Percentiles rank a stretch among this genome's conserved stretches.
These are phyloP conservation scores for Epichloe festucae DNA, from an alignment of 2,329 filamentous ascomycete genomes.

Conservation along the genomic window DNA sequence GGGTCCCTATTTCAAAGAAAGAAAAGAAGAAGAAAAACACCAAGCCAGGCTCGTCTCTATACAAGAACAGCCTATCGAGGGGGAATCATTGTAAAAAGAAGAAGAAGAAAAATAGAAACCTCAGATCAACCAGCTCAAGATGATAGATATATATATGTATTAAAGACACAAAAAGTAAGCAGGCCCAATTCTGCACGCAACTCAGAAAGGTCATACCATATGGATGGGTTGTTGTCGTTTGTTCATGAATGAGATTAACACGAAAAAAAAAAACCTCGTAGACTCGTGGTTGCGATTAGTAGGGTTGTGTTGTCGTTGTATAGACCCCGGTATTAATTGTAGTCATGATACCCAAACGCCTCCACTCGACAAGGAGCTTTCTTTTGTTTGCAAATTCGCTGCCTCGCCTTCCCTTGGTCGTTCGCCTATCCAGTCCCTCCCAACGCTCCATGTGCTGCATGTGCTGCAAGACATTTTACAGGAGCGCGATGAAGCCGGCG, in stretches of 20 bases:
- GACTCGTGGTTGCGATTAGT: conserved; percentile 19
- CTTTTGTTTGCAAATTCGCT: neutral
- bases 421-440: no score
- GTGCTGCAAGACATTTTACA: conserved; percentile 14
- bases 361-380: conserved; percentile 13
- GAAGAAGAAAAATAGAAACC: neutral
- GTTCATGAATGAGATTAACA: neutral
- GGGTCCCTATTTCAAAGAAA: neutral
- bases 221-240: neutral
- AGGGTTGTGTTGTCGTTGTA: conserved; percentile 4
- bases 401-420: no score
- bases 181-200: conserved; percentile 11
- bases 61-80: conserved; percentile 7
- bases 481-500: conserved; percentile 22
- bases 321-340: conserved; percentile 4
- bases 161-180: conserved; percentile 5
- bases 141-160: neutral
- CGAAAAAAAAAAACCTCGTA: conserved; percentile 14
- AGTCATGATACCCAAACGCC: conserved; percentile 8
- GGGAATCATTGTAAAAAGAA: conserved; percentile 11
- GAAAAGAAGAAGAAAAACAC: conserved; percentile 8
- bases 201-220: neutral
- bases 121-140: neutral
- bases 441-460: neutral
- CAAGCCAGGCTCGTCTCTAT: conserved; percentile 2